These are phyloP conservation scores for Sporothrix variecibatus DNA, from an alignment of 2,329 filamentous ascomycete species.

Conservation along the genomic window DNA sequence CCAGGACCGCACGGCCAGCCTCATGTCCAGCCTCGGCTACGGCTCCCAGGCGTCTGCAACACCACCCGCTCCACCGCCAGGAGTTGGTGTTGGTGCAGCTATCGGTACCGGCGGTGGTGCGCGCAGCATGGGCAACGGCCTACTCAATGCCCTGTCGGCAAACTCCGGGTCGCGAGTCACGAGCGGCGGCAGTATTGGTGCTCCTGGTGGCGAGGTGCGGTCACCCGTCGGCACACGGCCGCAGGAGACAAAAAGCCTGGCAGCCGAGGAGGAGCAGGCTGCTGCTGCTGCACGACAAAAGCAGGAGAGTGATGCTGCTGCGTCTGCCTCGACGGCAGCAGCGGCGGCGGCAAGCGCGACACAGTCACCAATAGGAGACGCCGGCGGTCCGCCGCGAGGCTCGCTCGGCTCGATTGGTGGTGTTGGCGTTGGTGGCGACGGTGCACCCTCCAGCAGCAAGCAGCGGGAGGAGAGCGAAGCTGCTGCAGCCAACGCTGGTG, in stretches of 20 bases:
- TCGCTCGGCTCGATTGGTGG: slow-evolving; percentile 50
- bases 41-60: slow-evolving; percentile 48
- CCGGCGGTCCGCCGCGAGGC: slow-evolving; percentile 39
- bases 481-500: slow-evolving; percentile 39
- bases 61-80: slow-evolving; percentile 40
- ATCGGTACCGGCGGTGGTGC: background rate
- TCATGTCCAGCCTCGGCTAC: slow-evolving; percentile 59
- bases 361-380: slow-evolving; percentile 36
- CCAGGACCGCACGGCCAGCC: slow-evolving; percentile 53
- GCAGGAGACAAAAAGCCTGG: slow-evolving; percentile 47
- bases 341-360: background rate
- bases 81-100: background rate
- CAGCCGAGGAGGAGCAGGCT: slow-evolving; percentile 44
- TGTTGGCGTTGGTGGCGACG: slow-evolving; percentile 45
- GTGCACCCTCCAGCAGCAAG: slow-evolving; percentile 43
- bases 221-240: slow-evolving; percentile 51
- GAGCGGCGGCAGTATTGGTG: slow-evolving; percentile 37
- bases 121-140: slow-evolving; percentile 56
- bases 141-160: slow-evolving; percentile 65
- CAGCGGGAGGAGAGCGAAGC: slow-evolving; percentile 47
- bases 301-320: slow-evolving; percentile 45
- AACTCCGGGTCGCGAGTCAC: slow-evolving; percentile 53
- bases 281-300: slow-evolving; percentile 50
- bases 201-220: slow-evolving; percentile 44
- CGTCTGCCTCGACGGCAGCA: slow-evolving; percentile 26